phyloP scores from a whole-genome alignment of 2,329 filamentous ascomycete genomes.

The Harringtonia lauricola region DNA sequence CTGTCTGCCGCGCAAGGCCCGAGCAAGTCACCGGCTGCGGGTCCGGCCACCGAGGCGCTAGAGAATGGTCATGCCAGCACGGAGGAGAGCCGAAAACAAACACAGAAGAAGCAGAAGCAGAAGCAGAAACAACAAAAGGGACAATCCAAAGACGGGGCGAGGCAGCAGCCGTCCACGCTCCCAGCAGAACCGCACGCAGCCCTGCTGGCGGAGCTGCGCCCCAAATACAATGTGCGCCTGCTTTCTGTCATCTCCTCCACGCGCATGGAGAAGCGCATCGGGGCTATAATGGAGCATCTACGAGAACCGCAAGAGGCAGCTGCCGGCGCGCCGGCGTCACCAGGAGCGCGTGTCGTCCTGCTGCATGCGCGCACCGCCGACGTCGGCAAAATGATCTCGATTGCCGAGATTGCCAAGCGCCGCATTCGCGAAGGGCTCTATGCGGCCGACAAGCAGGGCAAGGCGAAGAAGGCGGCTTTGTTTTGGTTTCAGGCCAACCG shows the following conservation, averaged over 20 bases:
- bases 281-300: slow-evolving; percentile 32
- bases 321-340: not conserved
- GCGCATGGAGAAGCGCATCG: slow-evolving; percentile 44
- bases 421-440: slow-evolving; percentile 31
- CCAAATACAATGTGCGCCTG: slow-evolving; percentile 37
- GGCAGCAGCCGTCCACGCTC: slow-evolving; percentile 13
- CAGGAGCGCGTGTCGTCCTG: slow-evolving; percentile 27
- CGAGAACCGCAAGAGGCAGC: slow-evolving; percentile 9
- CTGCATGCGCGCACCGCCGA: slow-evolving; percentile 39
- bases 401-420: slow-evolving; percentile 54
- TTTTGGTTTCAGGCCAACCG: slow-evolving; percentile 48
- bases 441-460: not conserved
- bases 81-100: not conserved
- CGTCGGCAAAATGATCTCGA: slow-evolving; percentile 55
- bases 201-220: slow-evolving; percentile 30
- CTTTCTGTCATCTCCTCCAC: slow-evolving; percentile 49
- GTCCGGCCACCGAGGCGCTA: too few relatives aligned
- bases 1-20: not conserved
- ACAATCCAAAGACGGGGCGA: too few relatives aligned
- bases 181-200: slow-evolving; percentile 26
- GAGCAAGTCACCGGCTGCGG: not conserved
- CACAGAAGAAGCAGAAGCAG: slow-evolving; percentile 5
- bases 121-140: slow-evolving; percentile 19
- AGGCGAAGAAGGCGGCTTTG: not conserved
- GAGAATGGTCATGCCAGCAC: not conserved